Percentiles rank a stretch among this genome's conserved stretches.
phyloP scores from a whole-genome alignment of 768 basidiomycete species.

The Tylopilus subfusipes region DNA sequence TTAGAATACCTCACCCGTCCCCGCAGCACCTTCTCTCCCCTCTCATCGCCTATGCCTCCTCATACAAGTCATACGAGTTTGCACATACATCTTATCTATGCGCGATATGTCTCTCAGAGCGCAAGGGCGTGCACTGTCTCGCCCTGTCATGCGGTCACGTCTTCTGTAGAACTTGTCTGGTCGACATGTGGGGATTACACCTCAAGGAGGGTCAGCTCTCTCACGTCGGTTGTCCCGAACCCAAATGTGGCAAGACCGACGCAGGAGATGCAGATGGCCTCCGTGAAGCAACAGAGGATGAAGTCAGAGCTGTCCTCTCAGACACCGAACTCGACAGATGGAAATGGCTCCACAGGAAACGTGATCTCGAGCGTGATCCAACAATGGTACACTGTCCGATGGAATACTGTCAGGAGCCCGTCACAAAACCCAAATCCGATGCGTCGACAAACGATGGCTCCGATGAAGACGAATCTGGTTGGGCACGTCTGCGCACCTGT shows the following conservation, averaged over 20 bases:
- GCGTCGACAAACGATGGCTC: constrained; percentile 16
- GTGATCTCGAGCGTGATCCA: constrained; percentile 73
- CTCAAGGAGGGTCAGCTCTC: constrained; percentile 76
- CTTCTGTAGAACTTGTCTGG: constrained; percentile 79
- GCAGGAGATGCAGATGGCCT: constrained; percentile 23
- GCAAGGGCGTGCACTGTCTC: constrained; percentile 75
- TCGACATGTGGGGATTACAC: constrained; percentile 78
- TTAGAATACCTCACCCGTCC: constrained; percentile 48
- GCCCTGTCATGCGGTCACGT: constrained; percentile 70
- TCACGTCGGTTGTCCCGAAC: constrained; percentile 78
- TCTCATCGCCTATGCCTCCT: constrained; percentile 48
- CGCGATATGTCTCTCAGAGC: constrained; percentile 67
- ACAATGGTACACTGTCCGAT: constrained; percentile 79
- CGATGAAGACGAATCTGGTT: constrained; percentile 55
- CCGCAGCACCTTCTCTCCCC: constrained; percentile 50
- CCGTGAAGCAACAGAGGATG: constrained; percentile 61
- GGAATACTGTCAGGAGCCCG: constrained; percentile 75
- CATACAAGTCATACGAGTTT: constrained; percentile 50
- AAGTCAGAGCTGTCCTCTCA: constrained; percentile 68
- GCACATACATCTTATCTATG: constrained; percentile 65
- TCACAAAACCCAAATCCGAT: constrained; percentile 49
- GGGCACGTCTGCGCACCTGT: constrained; percentile 72
- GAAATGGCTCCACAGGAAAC: constrained; percentile 74
- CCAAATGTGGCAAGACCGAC: constrained; percentile 61
- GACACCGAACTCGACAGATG: constrained; percentile 66